phyloP scores from a whole-genome alignment of 495 filamentous ascomycete species.

The Schizothecium vesticola region DNA sequence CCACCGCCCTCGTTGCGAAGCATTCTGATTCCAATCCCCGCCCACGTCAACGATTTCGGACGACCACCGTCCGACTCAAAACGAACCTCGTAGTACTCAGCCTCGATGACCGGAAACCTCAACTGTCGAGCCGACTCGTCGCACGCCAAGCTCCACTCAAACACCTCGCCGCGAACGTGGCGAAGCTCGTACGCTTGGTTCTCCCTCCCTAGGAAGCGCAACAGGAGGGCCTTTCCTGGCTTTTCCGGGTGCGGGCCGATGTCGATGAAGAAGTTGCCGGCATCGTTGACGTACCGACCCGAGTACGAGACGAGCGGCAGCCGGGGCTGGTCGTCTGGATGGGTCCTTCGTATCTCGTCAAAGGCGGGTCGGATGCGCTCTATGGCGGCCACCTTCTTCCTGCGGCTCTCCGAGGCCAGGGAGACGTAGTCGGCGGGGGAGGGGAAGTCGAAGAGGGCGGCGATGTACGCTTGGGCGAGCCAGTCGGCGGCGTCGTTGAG shows the following conservation, averaged over 20 bases:
- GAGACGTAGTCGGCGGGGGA: conserved; percentile 1
- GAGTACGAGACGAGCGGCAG: neutral
- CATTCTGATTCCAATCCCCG: neutral
- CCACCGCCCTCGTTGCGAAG: neutral
- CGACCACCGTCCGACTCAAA: neutral
- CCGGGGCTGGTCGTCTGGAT: neutral
- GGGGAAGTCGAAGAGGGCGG: conserved; percentile 15
- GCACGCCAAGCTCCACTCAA: conserved; percentile 9
- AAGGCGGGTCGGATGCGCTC: neutral
- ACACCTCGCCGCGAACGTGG: neutral
- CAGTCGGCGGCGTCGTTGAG: conserved; percentile 28
- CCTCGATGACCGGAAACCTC: neutral
- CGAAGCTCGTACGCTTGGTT: conserved; percentile 11
- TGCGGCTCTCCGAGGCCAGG: neutral
- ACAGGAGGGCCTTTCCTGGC: neutral
- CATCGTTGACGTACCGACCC: neutral
- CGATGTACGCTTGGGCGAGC: conserved; percentile 22
- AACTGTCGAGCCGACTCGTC: neutral
- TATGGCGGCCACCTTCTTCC: neutral
- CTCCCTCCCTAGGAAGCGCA: conserved; percentile 9
- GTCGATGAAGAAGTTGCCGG: conserved; percentile 8
- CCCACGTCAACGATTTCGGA: neutral
- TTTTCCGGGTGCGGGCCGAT: neutral
- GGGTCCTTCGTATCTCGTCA: neutral
- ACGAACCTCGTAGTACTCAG: neutral